Evolutionary conservation across 2,329 filamentous ascomycete species (phyloP).

Genomic region (Cladosporium sp.): DNA sequence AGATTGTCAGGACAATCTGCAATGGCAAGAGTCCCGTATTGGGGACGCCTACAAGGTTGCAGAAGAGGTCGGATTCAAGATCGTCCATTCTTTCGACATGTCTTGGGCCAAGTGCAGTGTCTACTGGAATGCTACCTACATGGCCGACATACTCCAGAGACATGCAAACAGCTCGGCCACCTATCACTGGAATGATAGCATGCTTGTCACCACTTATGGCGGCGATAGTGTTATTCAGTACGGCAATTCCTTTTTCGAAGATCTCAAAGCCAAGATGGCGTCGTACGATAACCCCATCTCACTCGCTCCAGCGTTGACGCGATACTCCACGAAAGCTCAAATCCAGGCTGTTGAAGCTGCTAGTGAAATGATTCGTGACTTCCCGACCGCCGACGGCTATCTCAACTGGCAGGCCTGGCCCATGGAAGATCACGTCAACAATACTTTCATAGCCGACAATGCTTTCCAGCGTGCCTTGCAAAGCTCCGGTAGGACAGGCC

Average conservation of each 20-base stretch:
- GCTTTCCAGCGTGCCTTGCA: conserved; percentile 33
- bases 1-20: conserved; percentile 25
- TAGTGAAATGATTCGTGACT: conserved; percentile 29
- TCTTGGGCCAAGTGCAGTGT: conserved; percentile 29
- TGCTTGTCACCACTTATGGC: conserved; percentile 35
- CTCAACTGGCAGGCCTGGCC: conserved; percentile 40
- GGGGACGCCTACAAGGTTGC: conserved; percentile 34
- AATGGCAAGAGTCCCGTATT: conserved; percentile 33
- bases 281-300: conserved; percentile 28
- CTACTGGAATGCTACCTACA: conserved; percentile 36
- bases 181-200: conserved; percentile 35
- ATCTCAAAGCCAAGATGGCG: conserved; percentile 31
- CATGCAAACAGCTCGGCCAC: conserved; percentile 30
- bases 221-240: conserved; percentile 31
- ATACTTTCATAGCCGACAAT: conserved; percentile 29
- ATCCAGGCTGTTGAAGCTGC: conserved; percentile 22
- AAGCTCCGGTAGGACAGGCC: conserved; percentile 31
- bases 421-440: conserved; percentile 28
- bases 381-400: conserved; percentile 34
- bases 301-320: conserved; percentile 32
- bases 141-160: conserved; percentile 31
- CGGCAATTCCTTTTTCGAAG: conserved; percentile 34
- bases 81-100: conserved; percentile 39
- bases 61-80: conserved; percentile 31
- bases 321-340: conserved; percentile 30